phyloP scores from a whole-genome alignment of 2,329 filamentous ascomycete species.

The Sporothrix luriei region DNA sequence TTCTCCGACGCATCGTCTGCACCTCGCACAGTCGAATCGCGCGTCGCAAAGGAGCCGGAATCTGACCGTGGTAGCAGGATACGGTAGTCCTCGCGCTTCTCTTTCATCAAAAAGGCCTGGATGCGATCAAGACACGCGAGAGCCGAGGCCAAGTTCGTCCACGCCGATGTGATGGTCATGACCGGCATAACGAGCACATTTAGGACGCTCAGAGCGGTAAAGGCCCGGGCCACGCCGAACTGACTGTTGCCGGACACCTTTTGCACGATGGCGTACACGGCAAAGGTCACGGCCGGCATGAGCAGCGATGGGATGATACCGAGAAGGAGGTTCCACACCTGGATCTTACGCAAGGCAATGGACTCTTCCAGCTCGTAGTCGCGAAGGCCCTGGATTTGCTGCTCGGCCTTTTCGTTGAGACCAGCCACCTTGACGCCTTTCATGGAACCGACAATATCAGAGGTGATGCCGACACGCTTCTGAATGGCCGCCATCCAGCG shows the following conservation, averaged over 20 bases:
- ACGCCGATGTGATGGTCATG: constrained; percentile 31
- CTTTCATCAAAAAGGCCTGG: constrained; percentile 32
- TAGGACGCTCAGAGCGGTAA: constrained; percentile 32
- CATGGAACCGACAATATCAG: constrained; percentile 53
- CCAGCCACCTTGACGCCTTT: constrained; percentile 56
- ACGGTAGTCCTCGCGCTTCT: constrained; percentile 34
- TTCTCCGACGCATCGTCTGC: constrained; percentile 26
- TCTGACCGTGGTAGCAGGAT: constrained; percentile 26
- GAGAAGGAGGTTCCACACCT: constrained; percentile 28
- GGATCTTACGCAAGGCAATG: constrained; percentile 30
- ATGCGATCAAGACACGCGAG: constrained; percentile 35
- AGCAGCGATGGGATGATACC: constrained; percentile 29
- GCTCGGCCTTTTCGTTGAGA: constrained; percentile 46
- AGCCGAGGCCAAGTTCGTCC: constrained; percentile 34
- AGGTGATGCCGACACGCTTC: constrained; percentile 52
- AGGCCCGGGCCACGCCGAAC: constrained; percentile 33
- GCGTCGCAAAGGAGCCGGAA: constrained; percentile 27
- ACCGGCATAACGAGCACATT: constrained; percentile 32
- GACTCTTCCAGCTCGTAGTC: constrained; percentile 33
- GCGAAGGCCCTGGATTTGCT: constrained; percentile 30
- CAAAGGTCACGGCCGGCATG: constrained; percentile 33
- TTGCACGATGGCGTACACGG: constrained; percentile 33
- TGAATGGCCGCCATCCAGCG: constrained; percentile 55
- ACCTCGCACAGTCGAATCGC: constrained; percentile 13
- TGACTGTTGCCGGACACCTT: constrained; percentile 29